Base-by-base conservation (phyloP, 164 flowering plant genomes). In the Tetrastigma voinierianum region DNA sequence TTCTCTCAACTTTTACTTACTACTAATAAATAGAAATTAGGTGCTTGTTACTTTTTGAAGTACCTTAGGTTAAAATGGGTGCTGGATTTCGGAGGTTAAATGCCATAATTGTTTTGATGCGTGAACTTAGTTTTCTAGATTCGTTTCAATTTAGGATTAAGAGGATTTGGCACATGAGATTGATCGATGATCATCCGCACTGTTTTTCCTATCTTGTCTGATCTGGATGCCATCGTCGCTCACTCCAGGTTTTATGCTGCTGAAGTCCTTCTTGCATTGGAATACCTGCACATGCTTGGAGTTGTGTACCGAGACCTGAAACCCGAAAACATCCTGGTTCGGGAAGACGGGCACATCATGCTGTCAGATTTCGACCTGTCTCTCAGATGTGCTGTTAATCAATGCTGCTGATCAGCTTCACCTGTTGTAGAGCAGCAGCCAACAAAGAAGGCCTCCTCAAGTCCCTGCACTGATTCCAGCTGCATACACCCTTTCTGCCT, bases 281-380 rank as follows among this genome's bases (percentile, higher is more conserved):
- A 93, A 75, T 93, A 93, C 80, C 76, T 93, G 56, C 98, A 93
- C 78, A 89, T 93, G 97, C 90, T 89, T 46, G 98, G 98, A 57
- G 88, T 93, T 43, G 90, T 93, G n/a, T 90, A 93, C 70, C 81
- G 98, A 61, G 98, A 92, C 74, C 72, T 92, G 17, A 92, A 88
- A 67, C 97, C 97, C 11, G 97, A 92, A 82, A 92, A 92, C 71
- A 72, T 92, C 61, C 81, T 92, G 46, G 90, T 92, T 58, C 77
- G 97, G 70, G 94, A 88, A 78, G 95, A 92, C 69, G 98, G 98
- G 14, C 98, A 92, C 69, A 86, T 92, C 67, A 92, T 92, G 96
- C 95, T 90, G 57, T 61, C 98, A 16, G 96, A 92, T 78, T 92
- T 92, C 59, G 98, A 92, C 67, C 76, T 90, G 67, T 90, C 96